phyloP scores from a whole-genome alignment of 768 basidiomycete species.

The Fistulinella prunicolor region DNA sequence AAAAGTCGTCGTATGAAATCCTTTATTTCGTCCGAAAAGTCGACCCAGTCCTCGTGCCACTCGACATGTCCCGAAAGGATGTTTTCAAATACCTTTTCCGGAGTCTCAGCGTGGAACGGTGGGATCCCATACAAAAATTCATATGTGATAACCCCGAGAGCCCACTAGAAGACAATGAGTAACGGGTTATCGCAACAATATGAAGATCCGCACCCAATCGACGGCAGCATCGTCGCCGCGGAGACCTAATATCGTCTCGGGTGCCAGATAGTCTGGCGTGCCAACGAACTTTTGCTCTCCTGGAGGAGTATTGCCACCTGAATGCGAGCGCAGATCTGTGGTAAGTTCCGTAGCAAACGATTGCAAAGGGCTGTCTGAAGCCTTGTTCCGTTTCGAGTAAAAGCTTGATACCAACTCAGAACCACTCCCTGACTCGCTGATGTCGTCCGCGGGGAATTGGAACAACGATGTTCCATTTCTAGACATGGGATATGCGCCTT shows the following conservation, averaged over 20 bases:
- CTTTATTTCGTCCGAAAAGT: constrained; percentile 78
- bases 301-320: constrained; percentile 59
- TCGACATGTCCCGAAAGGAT: constrained; percentile 92
- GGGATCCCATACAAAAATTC: constrained; percentile 97
- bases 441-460: constrained; percentile 71
- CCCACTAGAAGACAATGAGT: constrained; percentile 67
- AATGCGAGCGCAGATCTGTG: constrained; percentile 76
- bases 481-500: constrained; percentile 56
- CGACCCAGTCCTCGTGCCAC: constrained; percentile 94
- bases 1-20: constrained; percentile 89
- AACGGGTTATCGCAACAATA: constrained; percentile 3
- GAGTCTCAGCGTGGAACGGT: constrained; percentile 96
- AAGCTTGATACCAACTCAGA: constrained; percentile 71
- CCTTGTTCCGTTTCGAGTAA: constrained; percentile 50
- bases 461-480: constrained; percentile 65
- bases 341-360: constrained; percentile 86
- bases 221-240: constrained; percentile 93
- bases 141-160: constrained; percentile 95
- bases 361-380: constrained; percentile 73
- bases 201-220: constrained; percentile 76
- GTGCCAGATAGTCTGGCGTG: constrained; percentile 96
- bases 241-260: constrained; percentile 92
- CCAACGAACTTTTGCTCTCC: constrained; percentile 95
- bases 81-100: constrained; percentile 97
- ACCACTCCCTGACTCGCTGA: constrained; percentile 79